These are phyloP conservation scores for Paraphoma chrysanthemicola DNA, from an alignment of 2,329 filamentous ascomycete species.

Conservation along the genomic window DNA sequence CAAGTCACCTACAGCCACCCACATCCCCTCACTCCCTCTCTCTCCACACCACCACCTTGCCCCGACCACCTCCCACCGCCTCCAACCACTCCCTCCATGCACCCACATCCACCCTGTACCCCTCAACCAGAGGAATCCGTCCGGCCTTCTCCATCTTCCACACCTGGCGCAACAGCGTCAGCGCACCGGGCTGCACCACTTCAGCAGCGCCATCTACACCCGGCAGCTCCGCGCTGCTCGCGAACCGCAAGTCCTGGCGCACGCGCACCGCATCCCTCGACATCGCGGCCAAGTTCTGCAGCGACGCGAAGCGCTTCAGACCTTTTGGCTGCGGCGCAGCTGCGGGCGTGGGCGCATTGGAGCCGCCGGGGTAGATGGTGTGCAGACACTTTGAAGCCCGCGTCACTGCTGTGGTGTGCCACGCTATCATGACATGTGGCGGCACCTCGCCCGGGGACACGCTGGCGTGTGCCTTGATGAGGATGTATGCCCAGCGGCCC, in stretches of 20 bases:
- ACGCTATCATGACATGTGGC: constrained; percentile 20
- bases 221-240: constrained; percentile 9
- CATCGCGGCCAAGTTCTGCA: constrained; percentile 10
- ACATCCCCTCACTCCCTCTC: constrained; percentile 4
- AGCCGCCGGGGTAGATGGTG: constrained; percentile 9
- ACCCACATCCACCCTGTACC: constrained; percentile 22
- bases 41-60: constrained; percentile 43
- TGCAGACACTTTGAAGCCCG: constrained; percentile 12
- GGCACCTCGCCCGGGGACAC: not conserved
- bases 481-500: constrained; percentile 23
- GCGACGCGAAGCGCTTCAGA: constrained; percentile 10
- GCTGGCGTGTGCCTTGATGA: constrained; percentile 12
- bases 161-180: constrained; percentile 20
- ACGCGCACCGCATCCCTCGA: not conserved
- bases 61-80: constrained; percentile 29
- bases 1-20: not conserved
- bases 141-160: constrained; percentile 27
- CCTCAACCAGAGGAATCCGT: constrained; percentile 27
- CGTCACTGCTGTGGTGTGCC: constrained; percentile 15
- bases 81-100: constrained; percentile 24
- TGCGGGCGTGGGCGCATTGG: not conserved
- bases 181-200: not conserved
- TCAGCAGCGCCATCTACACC: not conserved
- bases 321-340: not conserved
- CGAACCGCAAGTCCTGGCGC: constrained; percentile 4